These are phyloP conservation scores for Lotmaria passim DNA, from an alignment of 208 protist genomes.

Conservation along the genomic window DNA sequence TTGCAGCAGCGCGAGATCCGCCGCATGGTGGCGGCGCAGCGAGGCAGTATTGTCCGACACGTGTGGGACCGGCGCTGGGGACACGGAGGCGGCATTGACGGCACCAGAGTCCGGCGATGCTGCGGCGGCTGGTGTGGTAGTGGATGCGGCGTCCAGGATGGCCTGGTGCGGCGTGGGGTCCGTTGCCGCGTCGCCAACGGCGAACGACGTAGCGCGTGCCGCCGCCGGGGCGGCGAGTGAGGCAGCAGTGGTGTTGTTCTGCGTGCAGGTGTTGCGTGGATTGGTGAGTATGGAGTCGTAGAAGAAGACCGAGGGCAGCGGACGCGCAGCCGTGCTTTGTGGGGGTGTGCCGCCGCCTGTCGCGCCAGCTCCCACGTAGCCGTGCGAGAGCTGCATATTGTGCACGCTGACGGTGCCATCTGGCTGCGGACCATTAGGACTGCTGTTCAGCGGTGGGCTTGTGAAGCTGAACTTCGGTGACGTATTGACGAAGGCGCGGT, in stretches of 20 bases:
- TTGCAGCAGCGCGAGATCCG: constrained; percentile 59
- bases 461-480: constrained; percentile 14
- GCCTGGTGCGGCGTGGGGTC: background rate
- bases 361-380: background rate
- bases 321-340: background rate
- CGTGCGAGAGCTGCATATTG: constrained; percentile 6
- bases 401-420: constrained; percentile 6
- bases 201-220: background rate
- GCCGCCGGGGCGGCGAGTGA: background rate
- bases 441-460: constrained; percentile 12
- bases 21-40: constrained; percentile 34
- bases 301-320: constrained; percentile 53
- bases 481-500: constrained; percentile 10
- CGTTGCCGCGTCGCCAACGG: background rate
- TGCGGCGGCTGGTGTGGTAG: background rate
- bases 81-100: constrained; percentile 16
- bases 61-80: constrained; percentile 11
- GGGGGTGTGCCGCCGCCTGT: background rate
- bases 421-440: constrained; percentile 8
- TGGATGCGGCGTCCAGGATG: background rate
- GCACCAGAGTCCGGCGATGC: background rate
- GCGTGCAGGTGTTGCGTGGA: background rate
- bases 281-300: constrained; percentile 45
- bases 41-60: constrained; percentile 40
- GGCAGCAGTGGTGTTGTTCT: background rate